Conservation (phyloP, 2,329 filamentous ascomycete genomes). For the Leptographium procerum region DNA sequence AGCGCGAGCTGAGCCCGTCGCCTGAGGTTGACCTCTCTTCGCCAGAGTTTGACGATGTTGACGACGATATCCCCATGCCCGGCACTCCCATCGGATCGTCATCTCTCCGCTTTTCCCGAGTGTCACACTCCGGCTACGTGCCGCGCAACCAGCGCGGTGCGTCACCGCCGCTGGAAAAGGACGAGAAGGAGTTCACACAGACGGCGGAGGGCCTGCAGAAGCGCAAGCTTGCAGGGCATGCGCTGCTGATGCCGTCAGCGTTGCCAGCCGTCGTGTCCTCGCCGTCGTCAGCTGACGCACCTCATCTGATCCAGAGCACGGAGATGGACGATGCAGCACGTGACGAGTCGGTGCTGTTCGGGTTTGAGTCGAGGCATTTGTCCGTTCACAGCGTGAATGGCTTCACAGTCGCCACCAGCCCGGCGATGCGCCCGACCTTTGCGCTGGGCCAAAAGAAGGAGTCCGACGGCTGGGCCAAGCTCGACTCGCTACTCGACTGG, state of each 20-base stretch:
- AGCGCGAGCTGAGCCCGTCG: slow-evolving; percentile 70
- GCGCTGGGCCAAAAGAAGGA: slow-evolving; percentile 30
- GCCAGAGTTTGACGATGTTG: slow-evolving; percentile 68
- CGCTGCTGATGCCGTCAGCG: slow-evolving; percentile 17
- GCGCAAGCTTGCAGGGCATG: slow-evolving; percentile 42
- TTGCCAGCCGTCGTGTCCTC: slow-evolving; percentile 17
- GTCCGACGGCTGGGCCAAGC: slow-evolving; percentile 30
- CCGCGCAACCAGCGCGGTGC: slow-evolving; percentile 50
- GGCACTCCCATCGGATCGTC: slow-evolving; percentile 54
- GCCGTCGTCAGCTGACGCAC: slow-evolving; percentile 3
- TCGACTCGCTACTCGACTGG: slow-evolving; percentile 39
- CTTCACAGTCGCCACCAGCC: slow-evolving; percentile 39
- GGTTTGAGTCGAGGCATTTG: slow-evolving; percentile 25
- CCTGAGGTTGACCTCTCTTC: slow-evolving; percentile 88
- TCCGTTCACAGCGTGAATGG: slow-evolving; percentile 16
- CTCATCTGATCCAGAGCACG: slow-evolving; percentile 17
- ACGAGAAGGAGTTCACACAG: slow-evolving; percentile 94
- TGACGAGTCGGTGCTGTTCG: slow-evolving; percentile 42
- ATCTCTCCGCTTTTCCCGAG: slow-evolving; percentile 32
- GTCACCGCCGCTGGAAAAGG: slow-evolving; percentile 81
- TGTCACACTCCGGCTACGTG: slow-evolving; percentile 22
- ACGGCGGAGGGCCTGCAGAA: slow-evolving; percentile 77
- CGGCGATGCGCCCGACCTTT: slow-evolving; percentile 39
- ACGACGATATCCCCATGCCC: slow-evolving; percentile 48
- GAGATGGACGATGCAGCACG: slow-evolving; percentile 30